Base-by-base conservation (phyloP, 192 early-diverging fungal genomes). In the Umbelopsis isabellina region DNA sequence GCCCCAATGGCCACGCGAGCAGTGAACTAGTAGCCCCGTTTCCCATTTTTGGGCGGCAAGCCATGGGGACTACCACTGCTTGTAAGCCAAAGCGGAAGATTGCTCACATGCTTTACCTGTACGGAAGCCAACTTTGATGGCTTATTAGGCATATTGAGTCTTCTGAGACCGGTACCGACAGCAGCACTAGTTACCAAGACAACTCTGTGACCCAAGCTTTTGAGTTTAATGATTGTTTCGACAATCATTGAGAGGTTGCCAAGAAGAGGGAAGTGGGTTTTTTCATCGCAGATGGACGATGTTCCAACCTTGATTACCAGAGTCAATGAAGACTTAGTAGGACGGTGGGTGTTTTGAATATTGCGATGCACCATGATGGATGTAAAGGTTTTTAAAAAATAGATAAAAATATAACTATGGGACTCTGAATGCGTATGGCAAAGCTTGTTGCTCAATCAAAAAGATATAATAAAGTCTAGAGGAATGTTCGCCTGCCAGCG, bases 261-360 rank as follows among this genome's bases (percentile, higher is more conserved):
- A 68, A 99, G 84, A 70, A 92, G 83, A 2, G 96, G 96, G 65
- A 94, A 86, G 71, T 96, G 93, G 0, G 94, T 97, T 53, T 85
- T 73, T 68, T 96, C 94, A 74, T 96, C 95, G 83, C 96, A 97
- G 67, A 99, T 99, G 35, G 94, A 96, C 30, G 92, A 92, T 0
- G 96, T 99, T 55, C 97, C 97, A 21, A 99, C 87, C 77, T 97
- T 97, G 70, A 96, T 87, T 55, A 96, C 94, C 37, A 96, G 88
- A 1, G 93, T 94, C 75, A 90, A 80, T 18, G 80, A 78, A 49
- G 74, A 65, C 30, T 70, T 75, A 30, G 74, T 70, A 45, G 68
- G 68, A 21, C 74, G 74, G 46, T 75, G 68, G 20, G 67, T 70
- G 46, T 75, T 75, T 49, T 70, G 68, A 46, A 70, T 48, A 70